Percentiles rank a stretch among this genome's conserved stretches.
phyloP scores from a whole-genome alignment of 2,329 filamentous ascomycete genomes.

The Pestalotiopsis fici region DNA sequence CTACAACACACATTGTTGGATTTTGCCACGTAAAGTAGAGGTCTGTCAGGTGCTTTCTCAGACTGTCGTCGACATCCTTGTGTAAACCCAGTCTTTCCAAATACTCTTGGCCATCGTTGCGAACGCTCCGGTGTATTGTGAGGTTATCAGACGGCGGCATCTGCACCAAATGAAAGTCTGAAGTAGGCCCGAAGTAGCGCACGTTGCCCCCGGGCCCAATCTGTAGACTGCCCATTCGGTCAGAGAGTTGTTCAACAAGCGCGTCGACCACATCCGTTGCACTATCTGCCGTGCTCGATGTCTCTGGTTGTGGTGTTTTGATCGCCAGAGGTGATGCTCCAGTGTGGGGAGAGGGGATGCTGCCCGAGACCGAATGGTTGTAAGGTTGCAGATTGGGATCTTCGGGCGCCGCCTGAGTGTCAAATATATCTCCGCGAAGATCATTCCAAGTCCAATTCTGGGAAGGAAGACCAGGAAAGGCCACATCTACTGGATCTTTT shows the following conservation, averaged over 20 bases:
- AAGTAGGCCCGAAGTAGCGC: constrained; percentile 26
- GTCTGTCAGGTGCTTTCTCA: constrained; percentile 2
- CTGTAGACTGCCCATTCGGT: constrained; percentile 24
- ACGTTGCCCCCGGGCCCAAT: constrained; percentile 23
- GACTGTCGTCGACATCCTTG: not conserved
- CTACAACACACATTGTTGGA: constrained; percentile 6
- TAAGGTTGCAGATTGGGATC: not conserved
- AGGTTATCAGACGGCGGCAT: constrained; percentile 23
- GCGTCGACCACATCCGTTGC: constrained; percentile 19
- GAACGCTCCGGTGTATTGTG: constrained; percentile 24
- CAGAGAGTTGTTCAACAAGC: constrained; percentile 26
- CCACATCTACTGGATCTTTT: not conserved
- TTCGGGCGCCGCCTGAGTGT: not conserved
- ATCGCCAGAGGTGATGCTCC: not conserved
- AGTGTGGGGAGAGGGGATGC: not conserved
- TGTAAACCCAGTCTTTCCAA: constrained; percentile 17
- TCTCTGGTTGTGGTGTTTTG: not conserved
- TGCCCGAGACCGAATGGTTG: not conserved
- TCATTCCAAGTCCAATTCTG: not conserved
- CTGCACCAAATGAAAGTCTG: constrained; percentile 25
- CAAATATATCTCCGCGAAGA: not conserved
- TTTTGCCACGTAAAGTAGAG: constrained; percentile 9
- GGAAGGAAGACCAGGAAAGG: not conserved
- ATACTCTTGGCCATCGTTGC: constrained; percentile 24
- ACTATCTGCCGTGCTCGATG: not conserved